These are phyloP conservation scores for Gonapodya prolifera DNA, from an alignment of 192 early-diverging fungal genomes.

Conservation along the genomic window DNA sequence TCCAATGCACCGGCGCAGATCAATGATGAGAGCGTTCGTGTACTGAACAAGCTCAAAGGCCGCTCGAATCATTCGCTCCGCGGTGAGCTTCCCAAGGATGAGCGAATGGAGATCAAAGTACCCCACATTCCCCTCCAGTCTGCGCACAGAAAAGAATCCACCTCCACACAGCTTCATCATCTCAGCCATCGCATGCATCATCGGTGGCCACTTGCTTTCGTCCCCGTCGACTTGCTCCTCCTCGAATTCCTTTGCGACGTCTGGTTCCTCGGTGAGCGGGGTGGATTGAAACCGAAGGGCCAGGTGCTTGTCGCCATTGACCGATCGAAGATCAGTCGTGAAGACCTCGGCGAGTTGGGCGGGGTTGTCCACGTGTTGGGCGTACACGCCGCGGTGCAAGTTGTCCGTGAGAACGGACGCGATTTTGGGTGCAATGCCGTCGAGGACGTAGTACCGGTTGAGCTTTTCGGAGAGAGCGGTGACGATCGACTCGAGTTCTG, in stretches of 20 bases:
- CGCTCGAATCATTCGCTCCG: neutral
- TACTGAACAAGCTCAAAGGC: conserved; percentile 7
- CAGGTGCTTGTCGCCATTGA: conserved; percentile 12
- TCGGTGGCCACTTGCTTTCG: conserved; percentile 6
- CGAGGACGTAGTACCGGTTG: neutral
- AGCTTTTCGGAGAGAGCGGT: neutral
- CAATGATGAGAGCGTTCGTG: conserved; percentile 13
- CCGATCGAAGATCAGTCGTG: conserved; percentile 7
- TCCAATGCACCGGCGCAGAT: conserved; percentile 2
- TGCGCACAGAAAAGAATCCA: conserved; percentile 3
- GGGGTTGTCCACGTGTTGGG: neutral
- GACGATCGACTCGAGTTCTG: neutral
- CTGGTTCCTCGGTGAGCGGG: neutral
- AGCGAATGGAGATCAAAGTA: conserved; percentile 6
- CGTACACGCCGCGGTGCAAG: neutral
- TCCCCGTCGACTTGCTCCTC: conserved; percentile 11
- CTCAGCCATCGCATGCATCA: neutral
- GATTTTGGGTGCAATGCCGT: neutral
- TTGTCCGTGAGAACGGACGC: neutral
- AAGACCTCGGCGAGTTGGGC: neutral
- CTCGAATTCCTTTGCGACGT: neutral
- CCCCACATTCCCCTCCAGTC: conserved; percentile 11
- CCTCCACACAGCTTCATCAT: conserved; percentile 1
- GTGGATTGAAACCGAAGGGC: neutral
- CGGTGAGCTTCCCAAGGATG: neutral